Base-by-base conservation (phyloP, 2,329 filamentous ascomycete species). In the Rhynchosporium secalis region DNA sequence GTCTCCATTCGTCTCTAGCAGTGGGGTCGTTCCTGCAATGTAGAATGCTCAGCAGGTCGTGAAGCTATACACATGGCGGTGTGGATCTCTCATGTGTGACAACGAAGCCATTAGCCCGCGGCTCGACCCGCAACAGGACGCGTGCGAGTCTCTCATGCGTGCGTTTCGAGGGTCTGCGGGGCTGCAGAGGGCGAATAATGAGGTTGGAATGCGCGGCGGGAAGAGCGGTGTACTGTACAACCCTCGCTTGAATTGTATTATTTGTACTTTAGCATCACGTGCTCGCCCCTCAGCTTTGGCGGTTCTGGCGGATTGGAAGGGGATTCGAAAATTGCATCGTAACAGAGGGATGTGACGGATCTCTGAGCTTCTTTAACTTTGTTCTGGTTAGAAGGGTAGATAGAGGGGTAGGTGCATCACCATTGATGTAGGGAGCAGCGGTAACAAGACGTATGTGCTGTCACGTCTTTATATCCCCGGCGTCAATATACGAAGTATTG, bases 211-310 rank as follows among this genome's bases (percentile, higher is more conserved):
- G 46, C 29, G 15, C 40, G 33, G 41, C 54, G 56, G 47, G 59
- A 64, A 67, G 58, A 64, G 68, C 67, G 67, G 68, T 70, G 68
- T 65, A 65, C 57, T 70, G 68, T 65, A 65, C 57, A 60, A 55
- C 5, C 56, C 33, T 58, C 45, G 56, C 56, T 58, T 58, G 43
- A 43, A 36, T 20, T 58, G 43, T 31, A 36, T 20, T 6, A 29
- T 54, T 58, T 48, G 58, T 40, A 49, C 31, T 38, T 6, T 26
- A 20, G 51, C 5, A 36, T 65, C 62, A 65, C 62, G 62, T 65
- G 56, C 55, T 62, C 3, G 41, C 46, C 56, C 47, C 33, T 36
- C 33, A 36, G 33, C 6, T 36, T 55, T 31, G 47, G 33, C 46
- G 57, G 57, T 59, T 43, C 57, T 51, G 46, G 57, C 57, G 48